Evolutionary conservation across 371 early-diverging fungal genomes (phyloP).

Genomic region (Mortierella sp.): DNA sequence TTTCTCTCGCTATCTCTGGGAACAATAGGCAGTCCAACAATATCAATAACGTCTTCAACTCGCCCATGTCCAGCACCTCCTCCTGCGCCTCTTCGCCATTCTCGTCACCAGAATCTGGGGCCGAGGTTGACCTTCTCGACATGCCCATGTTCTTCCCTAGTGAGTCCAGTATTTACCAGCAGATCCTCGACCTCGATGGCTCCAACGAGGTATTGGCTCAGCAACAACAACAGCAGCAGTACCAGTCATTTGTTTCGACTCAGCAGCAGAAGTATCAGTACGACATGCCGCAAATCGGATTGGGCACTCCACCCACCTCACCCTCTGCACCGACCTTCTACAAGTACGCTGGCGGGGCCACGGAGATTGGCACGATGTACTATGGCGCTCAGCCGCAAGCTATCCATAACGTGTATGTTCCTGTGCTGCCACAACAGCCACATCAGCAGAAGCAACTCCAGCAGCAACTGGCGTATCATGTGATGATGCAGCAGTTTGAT

Average conservation of each 20-base stretch:
- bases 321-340: slow-evolving; percentile 39
- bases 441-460: slow-evolving; percentile 21
- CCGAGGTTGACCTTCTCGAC: slow-evolving; percentile 41
- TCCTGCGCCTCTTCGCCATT: slow-evolving; percentile 51
- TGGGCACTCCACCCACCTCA: slow-evolving; percentile 50
- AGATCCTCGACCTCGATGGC: slow-evolving; percentile 30
- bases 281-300: slow-evolving; percentile 26
- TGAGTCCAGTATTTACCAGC: slow-evolving; percentile 40
- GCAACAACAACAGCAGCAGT: slow-evolving; percentile 14
- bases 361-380: slow-evolving; percentile 30
- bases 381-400: slow-evolving; percentile 24
- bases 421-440: slow-evolving; percentile 11
- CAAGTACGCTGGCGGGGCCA: slow-evolving; percentile 11
- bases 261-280: slow-evolving; percentile 37
- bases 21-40: slow-evolving; percentile 26
- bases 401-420: slow-evolving; percentile 43
- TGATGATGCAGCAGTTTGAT: slow-evolving; percentile 48
- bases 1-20: neutral
- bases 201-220: slow-evolving; percentile 13
- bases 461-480: slow-evolving; percentile 34
- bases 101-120: slow-evolving; percentile 36
- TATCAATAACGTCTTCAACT: slow-evolving; percentile 34
- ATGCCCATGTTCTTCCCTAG: slow-evolving; percentile 45
- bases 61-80: slow-evolving; percentile 46
- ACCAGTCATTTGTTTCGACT: slow-evolving; percentile 7